A percentile compares a stretch with the other conserved stretches of the same genome.
Evolutionary conservation across 345 rosid species (phyloP).

Genomic region (Eucalyptus erythrocorys): DNA sequence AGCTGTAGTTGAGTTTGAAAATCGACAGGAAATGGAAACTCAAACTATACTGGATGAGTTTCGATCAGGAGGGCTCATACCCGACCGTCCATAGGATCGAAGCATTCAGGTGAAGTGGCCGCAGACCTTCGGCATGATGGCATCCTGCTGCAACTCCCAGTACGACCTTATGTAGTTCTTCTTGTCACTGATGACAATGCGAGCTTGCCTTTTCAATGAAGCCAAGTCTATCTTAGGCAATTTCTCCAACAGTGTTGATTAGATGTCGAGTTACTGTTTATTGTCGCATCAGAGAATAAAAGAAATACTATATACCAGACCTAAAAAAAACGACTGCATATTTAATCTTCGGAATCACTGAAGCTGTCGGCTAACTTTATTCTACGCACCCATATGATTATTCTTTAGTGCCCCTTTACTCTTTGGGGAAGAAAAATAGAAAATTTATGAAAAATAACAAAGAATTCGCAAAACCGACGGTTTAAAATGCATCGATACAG

Average conservation of each 20-base stretch:
- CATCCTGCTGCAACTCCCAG: neutral
- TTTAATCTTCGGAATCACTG: neutral
- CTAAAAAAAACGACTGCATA: neutral
- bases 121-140: neutral
- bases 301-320: fast-evolving
- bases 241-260: neutral
- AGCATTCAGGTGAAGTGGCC: neutral
- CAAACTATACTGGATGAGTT: neutral
- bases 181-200: neutral
- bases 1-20: neutral
- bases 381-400: neutral
- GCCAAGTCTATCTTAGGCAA: neutral
- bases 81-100: neutral
- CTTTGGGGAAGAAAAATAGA: neutral
- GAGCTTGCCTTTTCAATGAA: neutral
- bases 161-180: neutral
- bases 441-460: neutral
- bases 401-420: neutral
- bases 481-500: neutral
- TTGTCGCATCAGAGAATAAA: neutral
- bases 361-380: neutral
- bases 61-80: neutral
- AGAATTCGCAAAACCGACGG: neutral
- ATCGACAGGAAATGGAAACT: neutral
- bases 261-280: neutral